Conservation (phyloP, 2,329 filamentous ascomycete species). For the Tolypocladium ovalisporum region DNA sequence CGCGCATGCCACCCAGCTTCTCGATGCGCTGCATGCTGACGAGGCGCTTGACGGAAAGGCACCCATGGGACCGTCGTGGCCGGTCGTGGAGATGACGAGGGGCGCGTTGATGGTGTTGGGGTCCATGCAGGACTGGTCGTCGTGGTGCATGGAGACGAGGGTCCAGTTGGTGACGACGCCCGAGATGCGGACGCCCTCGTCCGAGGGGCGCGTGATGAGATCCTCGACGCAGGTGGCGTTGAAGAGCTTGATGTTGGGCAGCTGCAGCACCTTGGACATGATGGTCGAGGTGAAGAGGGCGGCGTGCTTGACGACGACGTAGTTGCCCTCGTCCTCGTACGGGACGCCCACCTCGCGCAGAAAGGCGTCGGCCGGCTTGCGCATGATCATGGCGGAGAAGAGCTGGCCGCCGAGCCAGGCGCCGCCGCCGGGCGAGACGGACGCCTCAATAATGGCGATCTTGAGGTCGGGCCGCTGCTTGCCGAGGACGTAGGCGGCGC, state of each 20-base stretch:
- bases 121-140: constrained; percentile 92
- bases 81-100: constrained; percentile 78
- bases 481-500: constrained; percentile 73
- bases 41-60: constrained; percentile 86
- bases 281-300: constrained; percentile 86
- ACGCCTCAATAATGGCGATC: constrained; percentile 84
- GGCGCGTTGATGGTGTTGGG: constrained; percentile 95
- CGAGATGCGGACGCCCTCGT: constrained; percentile 55
- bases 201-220: constrained; percentile 66
- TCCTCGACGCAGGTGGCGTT: constrained; percentile 91
- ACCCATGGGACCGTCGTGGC: constrained; percentile 83
- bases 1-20: constrained; percentile 83
- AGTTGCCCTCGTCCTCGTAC: constrained; percentile 80
- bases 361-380: constrained; percentile 82
- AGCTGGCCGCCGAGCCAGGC: constrained; percentile 92
- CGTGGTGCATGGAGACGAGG: constrained; percentile 75
- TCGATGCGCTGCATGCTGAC: constrained; percentile 79
- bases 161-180: constrained; percentile 97
- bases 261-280: constrained; percentile 68
- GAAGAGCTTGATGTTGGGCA: constrained; percentile 93
- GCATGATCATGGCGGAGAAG: constrained; percentile 92
- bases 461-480: constrained; percentile 79
- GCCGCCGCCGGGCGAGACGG: constrained; percentile 76
- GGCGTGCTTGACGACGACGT: constrained; percentile 88
- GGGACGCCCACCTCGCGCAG: constrained; percentile 70